These are phyloP conservation scores for Exsudoporus frostii DNA, from an alignment of 768 basidiomycete genomes.

Conservation along the genomic window DNA sequence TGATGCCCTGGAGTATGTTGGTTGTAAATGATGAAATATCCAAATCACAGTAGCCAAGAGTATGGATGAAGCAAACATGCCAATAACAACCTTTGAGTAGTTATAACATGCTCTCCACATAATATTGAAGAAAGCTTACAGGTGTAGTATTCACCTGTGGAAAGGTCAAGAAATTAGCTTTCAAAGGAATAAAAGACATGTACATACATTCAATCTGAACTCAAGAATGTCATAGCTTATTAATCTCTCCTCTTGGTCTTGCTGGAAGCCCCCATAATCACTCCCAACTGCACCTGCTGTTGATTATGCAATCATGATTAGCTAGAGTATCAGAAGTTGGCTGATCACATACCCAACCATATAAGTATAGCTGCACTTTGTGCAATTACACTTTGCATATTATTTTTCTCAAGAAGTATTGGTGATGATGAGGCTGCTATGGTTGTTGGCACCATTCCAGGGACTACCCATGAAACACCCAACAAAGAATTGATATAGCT, in stretches of 20 bases:
- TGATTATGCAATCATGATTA: background rate
- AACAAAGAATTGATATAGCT: background rate
- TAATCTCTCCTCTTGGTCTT: background rate
- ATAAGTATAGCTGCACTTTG: too few species aligned
- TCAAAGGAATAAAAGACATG: background rate
- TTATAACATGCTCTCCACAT: background rate
- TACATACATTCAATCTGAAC: slow-evolving; percentile 1
- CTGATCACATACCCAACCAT: too few species aligned
- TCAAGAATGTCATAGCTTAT: background rate
- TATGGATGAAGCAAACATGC: background rate
- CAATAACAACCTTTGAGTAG: background rate
- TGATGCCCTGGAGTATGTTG: background rate
- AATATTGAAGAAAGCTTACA: background rate
- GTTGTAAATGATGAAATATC: background rate
- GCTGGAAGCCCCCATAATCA: background rate
- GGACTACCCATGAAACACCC: background rate
- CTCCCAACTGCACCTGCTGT: background rate
- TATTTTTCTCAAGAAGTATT: background rate
- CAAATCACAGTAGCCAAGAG: background rate
- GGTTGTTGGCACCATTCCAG: too few species aligned
- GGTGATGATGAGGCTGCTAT: background rate
- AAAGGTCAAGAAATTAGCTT: background rate
- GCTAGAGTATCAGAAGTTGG: too few species aligned
- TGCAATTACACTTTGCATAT: too few species aligned
- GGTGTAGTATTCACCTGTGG: background rate